Percentiles rank a stretch among this genome's conserved stretches.
phyloP scores from a whole-genome alignment of 2,329 filamentous ascomycete species.

The Alternaria arbusti region DNA sequence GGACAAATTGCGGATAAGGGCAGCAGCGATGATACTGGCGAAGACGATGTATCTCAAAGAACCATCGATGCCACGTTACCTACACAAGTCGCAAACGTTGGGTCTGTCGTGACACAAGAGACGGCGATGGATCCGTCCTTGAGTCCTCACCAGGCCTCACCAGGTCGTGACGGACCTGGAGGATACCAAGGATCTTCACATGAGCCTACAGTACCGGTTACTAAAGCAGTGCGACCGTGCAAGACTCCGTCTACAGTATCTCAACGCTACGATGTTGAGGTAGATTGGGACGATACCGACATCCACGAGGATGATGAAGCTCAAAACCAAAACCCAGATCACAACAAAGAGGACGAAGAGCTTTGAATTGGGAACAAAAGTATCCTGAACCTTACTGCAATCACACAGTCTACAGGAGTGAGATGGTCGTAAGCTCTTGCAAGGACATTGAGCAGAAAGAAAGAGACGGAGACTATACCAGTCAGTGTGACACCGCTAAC shows the following conservation, averaged over 20 bases:
- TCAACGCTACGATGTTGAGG: not conserved
- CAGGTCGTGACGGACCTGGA: not conserved
- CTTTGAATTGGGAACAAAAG: not conserved
- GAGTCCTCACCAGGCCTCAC: not conserved
- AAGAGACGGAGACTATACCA: not conserved
- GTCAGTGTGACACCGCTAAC: not conserved
- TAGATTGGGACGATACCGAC: not conserved
- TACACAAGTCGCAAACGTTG: fast-evolving
- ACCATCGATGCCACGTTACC: not conserved
- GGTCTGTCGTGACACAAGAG: not conserved
- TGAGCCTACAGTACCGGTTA: not conserved
- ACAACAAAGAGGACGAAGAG: not conserved
- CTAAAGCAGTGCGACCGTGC: not conserved
- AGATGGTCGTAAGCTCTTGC: not conserved
- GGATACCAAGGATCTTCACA: not conserved
- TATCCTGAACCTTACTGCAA: not conserved
- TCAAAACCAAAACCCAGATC: not conserved
- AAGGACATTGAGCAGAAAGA: not conserved
- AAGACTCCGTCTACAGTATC: not conserved
- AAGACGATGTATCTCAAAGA: not conserved
- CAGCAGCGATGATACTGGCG: not conserved
- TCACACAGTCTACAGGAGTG: not conserved
- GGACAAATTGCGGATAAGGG: not conserved
- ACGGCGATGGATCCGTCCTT: not conserved
- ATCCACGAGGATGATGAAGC: not conserved